Conservation (phyloP, 2,329 filamentous ascomycete species). For the Cladobotryum mycophilum region DNA sequence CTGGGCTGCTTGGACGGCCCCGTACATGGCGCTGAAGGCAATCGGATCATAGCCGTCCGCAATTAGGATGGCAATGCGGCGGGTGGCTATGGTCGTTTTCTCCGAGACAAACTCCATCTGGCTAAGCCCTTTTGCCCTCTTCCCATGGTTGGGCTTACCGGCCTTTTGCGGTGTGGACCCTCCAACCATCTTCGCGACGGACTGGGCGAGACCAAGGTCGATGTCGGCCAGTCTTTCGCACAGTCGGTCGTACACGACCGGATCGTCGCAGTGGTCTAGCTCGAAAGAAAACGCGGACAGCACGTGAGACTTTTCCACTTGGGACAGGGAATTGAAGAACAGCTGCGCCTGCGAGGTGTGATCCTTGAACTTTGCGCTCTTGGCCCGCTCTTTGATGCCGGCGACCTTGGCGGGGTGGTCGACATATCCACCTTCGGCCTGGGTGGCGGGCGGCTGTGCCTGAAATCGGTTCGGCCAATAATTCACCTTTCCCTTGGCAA, state of each 20-base stretch:
- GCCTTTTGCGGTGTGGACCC: slow-evolving; percentile 50
- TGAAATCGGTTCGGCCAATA: slow-evolving; percentile 57
- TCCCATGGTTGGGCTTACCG: slow-evolving; percentile 55
- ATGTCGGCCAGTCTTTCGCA: slow-evolving; percentile 64
- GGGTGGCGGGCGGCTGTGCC: slow-evolving; percentile 57
- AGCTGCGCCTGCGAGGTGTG: slow-evolving; percentile 73
- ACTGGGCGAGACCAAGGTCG: slow-evolving; percentile 61
- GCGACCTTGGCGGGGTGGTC: slow-evolving; percentile 58
- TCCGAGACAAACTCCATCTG: slow-evolving; percentile 61
- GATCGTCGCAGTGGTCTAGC: slow-evolving; percentile 76
- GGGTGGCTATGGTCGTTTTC: slow-evolving; percentile 61
- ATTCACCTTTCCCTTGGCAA: slow-evolving; percentile 61
- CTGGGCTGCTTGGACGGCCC: slow-evolving; percentile 52
- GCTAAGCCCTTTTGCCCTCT: slow-evolving; percentile 60
- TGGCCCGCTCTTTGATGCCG: slow-evolving; percentile 64
- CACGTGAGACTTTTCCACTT: slow-evolving; percentile 63
- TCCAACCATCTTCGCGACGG: slow-evolving; percentile 65
- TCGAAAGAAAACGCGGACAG: slow-evolving; percentile 69
- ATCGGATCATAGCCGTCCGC: slow-evolving; percentile 68
- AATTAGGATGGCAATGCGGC: slow-evolving; percentile 68
- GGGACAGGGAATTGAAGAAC: slow-evolving; percentile 72
- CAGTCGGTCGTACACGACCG: slow-evolving; percentile 66
- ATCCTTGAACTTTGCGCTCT: slow-evolving; percentile 69
- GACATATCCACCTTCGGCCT: slow-evolving; percentile 59
- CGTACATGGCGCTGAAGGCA: slow-evolving; percentile 59